Evolutionary conservation across 2,329 filamentous ascomycete genomes (phyloP).

Genomic region (Pseudogymnoascus sp.): DNA sequence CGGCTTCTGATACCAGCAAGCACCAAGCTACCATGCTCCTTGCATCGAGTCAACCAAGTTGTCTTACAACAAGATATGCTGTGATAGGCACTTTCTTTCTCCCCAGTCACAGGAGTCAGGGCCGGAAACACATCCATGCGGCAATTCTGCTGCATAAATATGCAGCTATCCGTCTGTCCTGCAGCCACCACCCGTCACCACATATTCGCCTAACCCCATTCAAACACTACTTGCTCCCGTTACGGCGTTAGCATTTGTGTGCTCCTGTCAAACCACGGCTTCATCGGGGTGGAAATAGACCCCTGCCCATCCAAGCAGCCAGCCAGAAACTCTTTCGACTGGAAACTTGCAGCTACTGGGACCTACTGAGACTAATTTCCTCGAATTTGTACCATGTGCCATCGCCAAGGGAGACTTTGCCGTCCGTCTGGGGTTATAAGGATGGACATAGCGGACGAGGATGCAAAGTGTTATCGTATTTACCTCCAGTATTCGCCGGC

Average conservation of each 20-base stretch:
- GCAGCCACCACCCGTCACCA: constrained; percentile 24
- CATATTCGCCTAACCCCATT: constrained; percentile 21
- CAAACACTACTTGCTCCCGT: constrained; percentile 26
- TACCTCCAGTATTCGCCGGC: constrained; percentile 1
- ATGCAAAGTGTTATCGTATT: neutral
- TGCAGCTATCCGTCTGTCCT: constrained; percentile 37
- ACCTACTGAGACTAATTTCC: constrained; percentile 10
- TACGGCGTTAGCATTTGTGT: constrained; percentile 23
- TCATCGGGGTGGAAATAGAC: constrained; percentile 17
- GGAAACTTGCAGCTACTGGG: constrained; percentile 8
- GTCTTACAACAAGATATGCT: constrained; percentile 28
- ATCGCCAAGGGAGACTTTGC: neutral
- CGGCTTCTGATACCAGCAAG: neutral
- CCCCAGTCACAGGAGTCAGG: constrained; percentile 29
- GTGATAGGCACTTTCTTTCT: constrained; percentile 38
- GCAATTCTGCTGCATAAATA: constrained; percentile 28
- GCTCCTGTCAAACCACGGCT: constrained; percentile 26
- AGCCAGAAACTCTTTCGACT: constrained; percentile 18
- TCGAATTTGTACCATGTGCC: constrained; percentile 1
- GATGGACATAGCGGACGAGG: neutral
- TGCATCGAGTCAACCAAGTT: constrained; percentile 46
- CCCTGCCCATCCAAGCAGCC: constrained; percentile 21
- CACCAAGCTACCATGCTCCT: neutral
- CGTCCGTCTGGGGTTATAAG: neutral
- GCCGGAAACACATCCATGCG: constrained; percentile 26